Base-by-base conservation (phyloP, 202 grass and related monocot genomes). In the Carex arenaria region DNA sequence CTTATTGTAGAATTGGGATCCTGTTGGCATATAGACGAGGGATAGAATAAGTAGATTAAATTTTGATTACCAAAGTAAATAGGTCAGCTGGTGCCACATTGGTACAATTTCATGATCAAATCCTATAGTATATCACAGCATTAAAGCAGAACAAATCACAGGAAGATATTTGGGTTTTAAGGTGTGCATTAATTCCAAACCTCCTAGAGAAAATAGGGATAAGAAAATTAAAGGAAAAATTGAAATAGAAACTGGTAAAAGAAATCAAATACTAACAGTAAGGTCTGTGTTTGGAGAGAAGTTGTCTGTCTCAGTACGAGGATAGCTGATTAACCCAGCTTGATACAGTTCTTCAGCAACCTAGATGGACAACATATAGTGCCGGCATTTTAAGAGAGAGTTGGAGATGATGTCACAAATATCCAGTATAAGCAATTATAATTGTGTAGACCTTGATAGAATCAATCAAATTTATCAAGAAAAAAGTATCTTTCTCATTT, bases 311-410 rank as follows among this genome's bases (percentile, higher is more conserved):
- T 98, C 92, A 51, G 92, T 98, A 87, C 95, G 92, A 32, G 95
- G 95, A 90, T 98, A 98, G 89, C 95, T 98, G 81, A 98, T 89
- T 86, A 95, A 93, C 85, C 95, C 92, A 82, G 88, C 84, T 87
- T 98, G 95, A 83, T 98, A 98, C 72, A 93, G 79, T 74, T 95
- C 92, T 90, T 98, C 90, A 19, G 92, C 95, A 73, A 98, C 87
- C 89, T 93, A 70, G 51, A 80, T 64, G 59, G 23, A 89, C 53
- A 84, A 79, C 83, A 63, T 71, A 38, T 52, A 51, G 17, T 75
- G 49, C 49, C 26, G 10, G 49, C 1, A 56, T 28, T 54, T 54
- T 74, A 54, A 30, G 43, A 73, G 53, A 61, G 34, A 18, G 11
- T 68, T 68, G 10, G 7, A 4, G 22, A 75, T 55, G 11, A 26